Percentiles rank a stretch among this genome's conserved stretches.
These are phyloP conservation scores for Candida sp. DNA, from an alignment of 1,139 yeast genomes.

Conservation along the genomic window DNA sequence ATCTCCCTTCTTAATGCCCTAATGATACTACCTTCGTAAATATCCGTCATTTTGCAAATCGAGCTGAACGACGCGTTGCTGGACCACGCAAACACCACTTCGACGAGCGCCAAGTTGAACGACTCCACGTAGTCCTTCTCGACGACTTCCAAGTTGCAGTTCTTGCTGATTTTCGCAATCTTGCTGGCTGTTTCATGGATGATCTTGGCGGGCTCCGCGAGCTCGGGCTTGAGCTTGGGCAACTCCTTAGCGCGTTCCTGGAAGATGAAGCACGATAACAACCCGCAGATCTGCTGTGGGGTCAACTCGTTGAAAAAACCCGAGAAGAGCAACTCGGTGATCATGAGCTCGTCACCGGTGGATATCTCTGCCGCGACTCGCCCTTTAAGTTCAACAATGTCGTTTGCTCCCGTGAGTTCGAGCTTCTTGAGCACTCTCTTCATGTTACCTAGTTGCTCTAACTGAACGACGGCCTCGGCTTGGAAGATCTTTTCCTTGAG, in stretches of 20 bases:
- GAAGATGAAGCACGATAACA: constrained; percentile 94
- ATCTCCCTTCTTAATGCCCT: constrained; percentile 94
- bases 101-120: constrained; percentile 94
- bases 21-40: constrained; percentile 95
- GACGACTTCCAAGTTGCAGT: constrained; percentile 85
- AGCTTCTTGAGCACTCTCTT: constrained; percentile 84
- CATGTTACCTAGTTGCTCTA: constrained; percentile 92
- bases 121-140: constrained; percentile 93
- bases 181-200: constrained; percentile 90
- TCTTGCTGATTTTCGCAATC: constrained; percentile 87
- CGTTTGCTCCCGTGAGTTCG: constrained; percentile 84
- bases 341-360: constrained; percentile 88
- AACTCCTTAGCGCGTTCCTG: constrained; percentile 94
- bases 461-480: constrained; percentile 90
- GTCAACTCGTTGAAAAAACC: constrained; percentile 91
- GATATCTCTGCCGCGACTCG: constrained; percentile 96
- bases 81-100: constrained; percentile 97
- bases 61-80: constrained; percentile 96
- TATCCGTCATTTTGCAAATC: constrained; percentile 98
- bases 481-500: constrained; percentile 71
- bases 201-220: constrained; percentile 86
- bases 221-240: constrained; percentile 84
- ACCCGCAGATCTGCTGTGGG: constrained; percentile 91
- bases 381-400: constrained; percentile 94
- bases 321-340: constrained; percentile 92